Conservation (phyloP, 1,284 basidiomycete species). For the Earliella scabrosa region DNA sequence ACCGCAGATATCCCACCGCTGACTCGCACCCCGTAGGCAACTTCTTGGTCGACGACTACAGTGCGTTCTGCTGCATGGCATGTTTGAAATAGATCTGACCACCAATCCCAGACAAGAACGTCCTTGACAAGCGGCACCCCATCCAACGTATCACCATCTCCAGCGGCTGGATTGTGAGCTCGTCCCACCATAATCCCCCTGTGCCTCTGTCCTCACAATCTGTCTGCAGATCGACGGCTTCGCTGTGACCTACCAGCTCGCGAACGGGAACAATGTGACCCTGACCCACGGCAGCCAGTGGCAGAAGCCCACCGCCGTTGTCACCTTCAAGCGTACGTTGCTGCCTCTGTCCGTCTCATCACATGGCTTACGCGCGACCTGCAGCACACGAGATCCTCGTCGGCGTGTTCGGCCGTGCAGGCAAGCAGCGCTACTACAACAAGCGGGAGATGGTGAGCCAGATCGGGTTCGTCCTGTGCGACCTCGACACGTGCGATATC, state of each 20-base stretch:
- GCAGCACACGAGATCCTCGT: conserved; percentile 18
- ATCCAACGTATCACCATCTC: conserved; percentile 16
- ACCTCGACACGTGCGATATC: background rate
- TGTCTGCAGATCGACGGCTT: conserved; percentile 20
- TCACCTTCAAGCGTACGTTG: conserved; percentile 1
- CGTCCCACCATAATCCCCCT: too few species aligned
- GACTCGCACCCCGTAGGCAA: background rate
- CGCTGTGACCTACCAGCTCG: conserved; percentile 13
- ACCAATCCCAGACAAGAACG: background rate
- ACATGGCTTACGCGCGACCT: background rate
- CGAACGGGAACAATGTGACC: background rate
- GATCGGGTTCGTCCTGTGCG: conserved; percentile 22
- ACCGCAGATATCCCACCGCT: background rate
- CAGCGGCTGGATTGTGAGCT: conserved; percentile 11
- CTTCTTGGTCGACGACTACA: background rate
- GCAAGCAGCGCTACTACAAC: conserved; percentile 14
- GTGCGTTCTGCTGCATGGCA: background rate
- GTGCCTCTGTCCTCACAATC: background rate
- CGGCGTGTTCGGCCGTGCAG: conserved; percentile 19
- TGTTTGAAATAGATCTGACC: background rate
- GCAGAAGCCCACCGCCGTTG: background rate
- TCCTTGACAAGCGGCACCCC: conserved; percentile 10
- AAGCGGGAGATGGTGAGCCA: conserved; percentile 18
- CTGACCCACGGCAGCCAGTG: conserved; percentile 15
- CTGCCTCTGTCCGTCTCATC: background rate